Percentiles rank a stretch among this genome's conserved stretches.
These are phyloP conservation scores for Sicyos edulis DNA, from an alignment of 306 rosid genomes.

Conservation along the genomic window DNA sequence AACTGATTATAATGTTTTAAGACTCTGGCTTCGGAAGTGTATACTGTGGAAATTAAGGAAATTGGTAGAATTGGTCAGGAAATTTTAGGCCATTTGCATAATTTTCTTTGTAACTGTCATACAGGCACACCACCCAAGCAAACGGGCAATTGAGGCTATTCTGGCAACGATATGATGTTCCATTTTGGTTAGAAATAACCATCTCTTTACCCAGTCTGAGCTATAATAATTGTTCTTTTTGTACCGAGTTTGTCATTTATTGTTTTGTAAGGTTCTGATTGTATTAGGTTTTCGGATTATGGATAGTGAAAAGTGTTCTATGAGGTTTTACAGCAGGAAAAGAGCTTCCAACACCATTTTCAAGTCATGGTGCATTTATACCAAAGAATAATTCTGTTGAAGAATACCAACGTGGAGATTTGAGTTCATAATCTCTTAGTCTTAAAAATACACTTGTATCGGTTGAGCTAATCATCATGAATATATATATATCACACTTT, in stretches of 20 bases:
- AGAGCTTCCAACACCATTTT: neutral
- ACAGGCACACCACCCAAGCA: neutral
- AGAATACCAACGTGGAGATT: neutral
- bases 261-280: constrained; percentile 4
- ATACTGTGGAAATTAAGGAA: neutral
- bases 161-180: neutral
- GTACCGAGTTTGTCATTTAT: neutral
- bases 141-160: neutral
- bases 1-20: constrained; percentile 10
- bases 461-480: neutral
- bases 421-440: no score
- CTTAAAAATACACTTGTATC: no score
- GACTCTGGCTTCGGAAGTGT: neutral
- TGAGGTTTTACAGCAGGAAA: neutral
- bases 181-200: neutral
- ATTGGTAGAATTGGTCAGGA: constrained; percentile 3
- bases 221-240: neutral
- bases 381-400: neutral
- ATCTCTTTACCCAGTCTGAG: neutral
- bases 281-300: neutral
- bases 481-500: neutral
- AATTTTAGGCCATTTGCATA: constrained; percentile 5
- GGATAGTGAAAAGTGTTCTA: neutral
- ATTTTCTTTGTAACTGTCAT: neutral
- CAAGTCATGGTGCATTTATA: neutral